Conservation (phyloP, 768 basidiomycete species). For the Hygrocybe punicea region DNA sequence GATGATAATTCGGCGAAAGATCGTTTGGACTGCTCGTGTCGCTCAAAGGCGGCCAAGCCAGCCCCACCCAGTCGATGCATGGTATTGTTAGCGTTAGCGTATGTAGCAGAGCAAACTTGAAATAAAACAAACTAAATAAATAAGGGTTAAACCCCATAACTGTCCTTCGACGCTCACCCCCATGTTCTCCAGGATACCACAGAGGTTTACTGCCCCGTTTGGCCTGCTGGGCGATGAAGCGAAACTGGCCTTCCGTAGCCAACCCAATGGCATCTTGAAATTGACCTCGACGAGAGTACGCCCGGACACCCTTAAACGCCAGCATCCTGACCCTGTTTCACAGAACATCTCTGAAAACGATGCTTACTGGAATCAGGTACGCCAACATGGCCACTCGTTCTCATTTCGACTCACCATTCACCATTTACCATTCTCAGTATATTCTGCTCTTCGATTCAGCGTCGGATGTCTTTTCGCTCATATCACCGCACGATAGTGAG, state of each 20-base stretch:
- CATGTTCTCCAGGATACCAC: slow-evolving; percentile 72
- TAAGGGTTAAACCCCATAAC: background rate
- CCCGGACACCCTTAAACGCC: slow-evolving; percentile 8
- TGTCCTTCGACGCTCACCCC: background rate
- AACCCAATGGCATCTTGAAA: slow-evolving; percentile 75
- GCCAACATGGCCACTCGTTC: slow-evolving; percentile 14
- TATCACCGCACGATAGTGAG: slow-evolving; percentile 78
- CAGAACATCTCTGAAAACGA: slow-evolving; percentile 76
- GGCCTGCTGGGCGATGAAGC: slow-evolving; percentile 82
- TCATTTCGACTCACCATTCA: background rate
- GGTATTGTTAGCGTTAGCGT: too few species aligned
- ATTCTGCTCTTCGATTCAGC: slow-evolving; percentile 83
- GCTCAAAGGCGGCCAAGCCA: slow-evolving; percentile 84
- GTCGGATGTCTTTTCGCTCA: slow-evolving; percentile 86
- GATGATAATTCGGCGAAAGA: slow-evolving; percentile 82
- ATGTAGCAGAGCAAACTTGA: too few species aligned
- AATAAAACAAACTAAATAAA: background rate
- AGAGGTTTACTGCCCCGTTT: slow-evolving; percentile 69
- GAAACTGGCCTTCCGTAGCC: slow-evolving; percentile 84
- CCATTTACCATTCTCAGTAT: slow-evolving; percentile 50
- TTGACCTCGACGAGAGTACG: slow-evolving; percentile 70
- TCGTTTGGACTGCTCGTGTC: slow-evolving; percentile 76
- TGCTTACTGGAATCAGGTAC: slow-evolving; percentile 87
- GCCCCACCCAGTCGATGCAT: slow-evolving; percentile 80
- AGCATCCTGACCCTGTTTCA: slow-evolving; percentile 6